Percentiles rank a stretch among this genome's conserved stretches.
Evolutionary conservation across 306 rosid species (phyloP).

Genomic region (Lupinus albus): DNA sequence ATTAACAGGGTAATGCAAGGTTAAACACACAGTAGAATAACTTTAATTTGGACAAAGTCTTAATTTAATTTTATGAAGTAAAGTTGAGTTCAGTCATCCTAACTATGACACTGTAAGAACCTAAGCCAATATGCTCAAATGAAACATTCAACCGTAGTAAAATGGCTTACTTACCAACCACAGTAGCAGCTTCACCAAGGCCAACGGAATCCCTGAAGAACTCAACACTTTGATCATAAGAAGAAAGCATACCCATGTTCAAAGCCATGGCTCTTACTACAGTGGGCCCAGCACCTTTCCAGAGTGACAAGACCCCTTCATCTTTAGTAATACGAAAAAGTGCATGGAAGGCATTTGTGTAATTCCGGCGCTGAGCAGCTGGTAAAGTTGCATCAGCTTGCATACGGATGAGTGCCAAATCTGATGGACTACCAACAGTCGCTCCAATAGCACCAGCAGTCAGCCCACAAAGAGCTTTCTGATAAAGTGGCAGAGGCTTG

Average conservation of each 20-base stretch:
- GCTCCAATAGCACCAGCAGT: slow-evolving; percentile 99
- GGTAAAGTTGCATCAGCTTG: slow-evolving; percentile 98
- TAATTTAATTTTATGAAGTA: slow-evolving; percentile 15
- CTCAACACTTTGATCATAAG: slow-evolving; percentile 94
- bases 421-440: slow-evolving; percentile 89
- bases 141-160: background rate
- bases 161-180: slow-evolving; percentile 56
- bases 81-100: background rate
- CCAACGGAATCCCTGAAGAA: slow-evolving; percentile 87
- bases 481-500: slow-evolving; percentile 96
- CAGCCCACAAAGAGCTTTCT: slow-evolving; percentile 95
- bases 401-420: slow-evolving; percentile 96
- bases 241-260: slow-evolving; percentile 99
- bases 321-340: slow-evolving; percentile 79
- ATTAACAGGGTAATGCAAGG: background rate
- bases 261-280: slow-evolving; percentile 98
- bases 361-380: slow-evolving; percentile 83
- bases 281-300: slow-evolving; percentile 99
- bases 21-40: background rate
- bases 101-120: background rate
- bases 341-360: slow-evolving; percentile 67
- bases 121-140: background rate
- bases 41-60: background rate
- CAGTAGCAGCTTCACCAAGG: slow-evolving; percentile 79
- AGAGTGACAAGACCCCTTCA: slow-evolving; percentile 91